Conservation (phyloP, 2,329 filamentous ascomycete genomes). For the Paracamarosporium sp. region DNA sequence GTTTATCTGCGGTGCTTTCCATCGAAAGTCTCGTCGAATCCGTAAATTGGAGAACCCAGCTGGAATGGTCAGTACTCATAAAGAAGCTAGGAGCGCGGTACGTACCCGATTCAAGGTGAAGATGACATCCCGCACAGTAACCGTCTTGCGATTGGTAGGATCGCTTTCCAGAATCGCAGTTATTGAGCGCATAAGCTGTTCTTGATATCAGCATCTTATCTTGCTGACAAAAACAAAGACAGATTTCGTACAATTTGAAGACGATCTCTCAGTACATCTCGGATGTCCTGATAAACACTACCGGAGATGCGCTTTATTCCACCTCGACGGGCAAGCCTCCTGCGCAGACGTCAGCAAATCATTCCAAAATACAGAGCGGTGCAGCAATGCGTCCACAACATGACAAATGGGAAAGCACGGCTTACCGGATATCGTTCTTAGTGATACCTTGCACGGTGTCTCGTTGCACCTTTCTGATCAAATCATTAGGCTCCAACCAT, state of each 20-base stretch:
- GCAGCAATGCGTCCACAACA: neutral
- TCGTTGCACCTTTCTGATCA: conserved; percentile 34
- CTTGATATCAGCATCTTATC: neutral
- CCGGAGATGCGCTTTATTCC: conserved; percentile 77
- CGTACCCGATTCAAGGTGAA: conserved; percentile 39
- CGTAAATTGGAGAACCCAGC: conserved; percentile 32
- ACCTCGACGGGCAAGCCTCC: conserved; percentile 75
- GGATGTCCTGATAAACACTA: conserved; percentile 67
- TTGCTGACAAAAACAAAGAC: neutral
- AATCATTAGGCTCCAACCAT: conserved; percentile 11
- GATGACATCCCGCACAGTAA: conserved; percentile 38
- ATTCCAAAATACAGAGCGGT: neutral
- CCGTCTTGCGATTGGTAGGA: conserved; percentile 33
- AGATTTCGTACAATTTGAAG: conserved; percentile 47
- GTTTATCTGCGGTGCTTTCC: neutral
- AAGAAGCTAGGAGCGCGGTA: neutral
- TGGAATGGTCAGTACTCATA: conserved; percentile 5
- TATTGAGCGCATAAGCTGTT: conserved; percentile 31
- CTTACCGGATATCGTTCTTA: conserved; percentile 44
- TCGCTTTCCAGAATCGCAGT: conserved; percentile 31
- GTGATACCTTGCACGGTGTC: conserved; percentile 44
- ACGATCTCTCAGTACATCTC: conserved; percentile 58
- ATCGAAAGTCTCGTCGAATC: conserved; percentile 28
- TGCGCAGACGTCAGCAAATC: conserved; percentile 20
- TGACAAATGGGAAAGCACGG: neutral